A percentile compares a stretch with the other conserved stretches of the same genome.
These are phyloP conservation scores for Epichloe brachyelytri DNA, from an alignment of 2,329 filamentous ascomycete species.

Conservation along the genomic window DNA sequence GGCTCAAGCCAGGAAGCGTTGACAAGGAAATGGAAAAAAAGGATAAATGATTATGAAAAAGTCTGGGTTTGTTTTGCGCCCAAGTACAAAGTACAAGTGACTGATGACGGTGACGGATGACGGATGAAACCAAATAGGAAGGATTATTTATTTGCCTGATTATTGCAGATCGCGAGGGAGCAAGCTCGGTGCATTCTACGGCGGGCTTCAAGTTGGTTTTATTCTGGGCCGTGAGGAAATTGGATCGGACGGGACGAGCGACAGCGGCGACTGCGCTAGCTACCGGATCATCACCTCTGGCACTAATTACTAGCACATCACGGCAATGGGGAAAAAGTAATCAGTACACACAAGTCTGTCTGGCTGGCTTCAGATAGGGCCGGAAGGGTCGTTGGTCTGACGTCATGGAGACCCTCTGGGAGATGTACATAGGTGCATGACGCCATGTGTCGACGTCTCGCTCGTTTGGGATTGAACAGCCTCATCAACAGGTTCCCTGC, in stretches of 20 bases:
- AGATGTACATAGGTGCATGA: conserved; percentile 7
- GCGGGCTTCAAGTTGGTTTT: conserved; percentile 3
- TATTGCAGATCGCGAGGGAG: not conserved
- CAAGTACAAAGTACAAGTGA: not conserved
- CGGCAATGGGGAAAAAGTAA: not conserved
- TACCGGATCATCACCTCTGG: not conserved
- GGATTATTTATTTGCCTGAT: not conserved
- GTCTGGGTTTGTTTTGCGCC: no score
- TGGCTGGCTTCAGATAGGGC: not conserved
- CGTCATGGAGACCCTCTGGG: conserved; percentile 11
- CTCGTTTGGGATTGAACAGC: not conserved
- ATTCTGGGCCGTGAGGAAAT: conserved; percentile 1
- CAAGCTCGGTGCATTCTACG: not conserved
- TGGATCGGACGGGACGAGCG: not conserved
- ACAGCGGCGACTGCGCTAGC: not conserved
- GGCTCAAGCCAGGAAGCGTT: no score
- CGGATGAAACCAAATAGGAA: not conserved
- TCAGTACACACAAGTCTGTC: no score
- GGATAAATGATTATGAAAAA: no score
- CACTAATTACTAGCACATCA: not conserved
- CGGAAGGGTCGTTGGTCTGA: conserved; percentile 6
- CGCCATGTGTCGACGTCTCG: conserved; percentile 3
- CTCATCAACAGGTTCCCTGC: no score
- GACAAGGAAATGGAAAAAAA: no score
- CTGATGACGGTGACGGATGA: not conserved